Percentiles rank a stretch among this genome's conserved stretches.
phyloP scores from a whole-genome alignment of 148 eudicot species.

The Rhododendron molle region DNA sequence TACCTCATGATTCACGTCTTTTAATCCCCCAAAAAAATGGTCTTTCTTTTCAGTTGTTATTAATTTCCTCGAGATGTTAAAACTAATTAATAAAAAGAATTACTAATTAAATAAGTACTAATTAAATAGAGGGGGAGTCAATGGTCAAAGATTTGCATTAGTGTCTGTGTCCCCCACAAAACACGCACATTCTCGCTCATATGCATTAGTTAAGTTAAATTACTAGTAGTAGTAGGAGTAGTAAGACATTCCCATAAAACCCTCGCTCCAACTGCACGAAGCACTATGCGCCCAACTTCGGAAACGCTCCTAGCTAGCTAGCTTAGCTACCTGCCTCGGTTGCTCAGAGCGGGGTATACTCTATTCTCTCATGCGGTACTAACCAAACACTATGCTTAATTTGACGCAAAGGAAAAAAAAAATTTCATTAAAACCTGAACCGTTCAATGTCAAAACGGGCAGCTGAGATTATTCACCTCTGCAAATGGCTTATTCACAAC shows the following conservation, averaged over 20 bases:
- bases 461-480: no score
- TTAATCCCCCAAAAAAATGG: not conserved
- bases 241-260: conserved; percentile 24
- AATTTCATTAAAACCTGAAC: no score
- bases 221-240: not conserved
- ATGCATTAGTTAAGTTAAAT: not conserved
- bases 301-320: not conserved
- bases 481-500: no score
- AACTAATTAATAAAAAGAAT: not conserved
- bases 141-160: conserved; percentile 63
- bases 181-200: not conserved
- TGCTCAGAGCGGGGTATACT: no score
- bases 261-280: conserved; percentile 10
- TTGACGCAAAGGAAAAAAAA: no score
- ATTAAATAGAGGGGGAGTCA: conserved; percentile 21
- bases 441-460: no score
- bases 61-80: conserved; percentile 11
- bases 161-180: conserved; percentile 50
- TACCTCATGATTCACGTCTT: conserved; percentile 10
- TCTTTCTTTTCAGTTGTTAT: not conserved
- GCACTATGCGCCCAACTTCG: conserved; percentile 19
- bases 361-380: no score
- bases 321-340: no score
- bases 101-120: conserved; percentile 1
- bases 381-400: not conserved